Evolutionary conservation across 352 stramenopile species (phyloP), one percentile per base, ranked within the genome.

Genomic region (Pythium volutum): DNA sequence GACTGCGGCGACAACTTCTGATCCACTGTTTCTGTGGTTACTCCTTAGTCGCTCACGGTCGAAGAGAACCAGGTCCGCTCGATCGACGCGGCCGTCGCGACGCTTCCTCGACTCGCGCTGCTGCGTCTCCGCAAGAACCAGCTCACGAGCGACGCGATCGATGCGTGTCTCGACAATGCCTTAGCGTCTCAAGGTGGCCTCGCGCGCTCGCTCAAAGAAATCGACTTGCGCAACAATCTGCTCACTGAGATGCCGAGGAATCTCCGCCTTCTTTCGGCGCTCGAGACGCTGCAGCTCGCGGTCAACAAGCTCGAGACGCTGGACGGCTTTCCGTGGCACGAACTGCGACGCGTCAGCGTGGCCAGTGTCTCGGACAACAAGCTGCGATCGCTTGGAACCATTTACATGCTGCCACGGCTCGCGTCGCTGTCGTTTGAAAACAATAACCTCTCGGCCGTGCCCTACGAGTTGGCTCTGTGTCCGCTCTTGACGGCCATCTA

Each of bases 371-470:
- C 84, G 15, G 82, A 93, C 61, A 95, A 95, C 70, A 86, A 84
- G 55, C 64, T 96, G 23, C 65, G 65, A 0, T 84, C 77, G 12
- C 70, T 95, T 14, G 79, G 82, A 22, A 64, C 65, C 0, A 81
- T 95, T 29, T 91, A 88, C 62, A 58, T 82, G n/a, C 56, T 60
- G 0, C 80, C 87, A 26, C 48, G 56, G 12, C 71, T 96, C 18
- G 70, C 74, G 27, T 91, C 81, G 38, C 70, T 96, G 20, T 87
- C 81, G 29, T 81, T 95, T 41, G 81, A 93, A 66, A 95, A 93
- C 74, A 96, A 95, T 59, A 92, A 83, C 45, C 66, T 95, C 27
- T 70, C 61, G 8, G 63, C 70, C 14, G 73, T 93, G 2, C 84
- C 81, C 0, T 86, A 66, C 5, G 81, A 91, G 29, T 67, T 96